phyloP scores from a whole-genome alignment of 805 yeast species.

The Metschnikowia santaceciliae region DNA sequence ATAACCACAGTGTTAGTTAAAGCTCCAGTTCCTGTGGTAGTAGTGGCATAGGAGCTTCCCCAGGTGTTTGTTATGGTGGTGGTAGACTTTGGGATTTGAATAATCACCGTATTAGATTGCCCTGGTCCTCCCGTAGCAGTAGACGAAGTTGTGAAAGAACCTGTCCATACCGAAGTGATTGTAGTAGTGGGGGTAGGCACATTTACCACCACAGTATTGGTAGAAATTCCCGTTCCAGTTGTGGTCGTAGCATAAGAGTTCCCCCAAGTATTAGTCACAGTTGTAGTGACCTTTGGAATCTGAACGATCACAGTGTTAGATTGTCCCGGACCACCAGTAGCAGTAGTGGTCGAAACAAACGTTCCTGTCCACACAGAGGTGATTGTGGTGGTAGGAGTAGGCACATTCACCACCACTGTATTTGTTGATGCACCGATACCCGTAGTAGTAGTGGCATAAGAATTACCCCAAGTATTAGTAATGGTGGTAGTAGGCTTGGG shows the following conservation, averaged over 20 bases:
- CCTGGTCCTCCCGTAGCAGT: too few species aligned
- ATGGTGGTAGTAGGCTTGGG: slow-evolving; percentile 16
- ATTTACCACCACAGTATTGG: slow-evolving; percentile 10
- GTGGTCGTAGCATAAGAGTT: slow-evolving; percentile 10
- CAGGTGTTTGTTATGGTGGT: slow-evolving; percentile 15
- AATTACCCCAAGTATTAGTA: slow-evolving; percentile 14
- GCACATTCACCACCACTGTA: slow-evolving; percentile 14
- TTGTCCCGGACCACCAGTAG: too few species aligned
- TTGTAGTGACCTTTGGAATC: slow-evolving; percentile 16
- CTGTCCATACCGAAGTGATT: slow-evolving; percentile 13
- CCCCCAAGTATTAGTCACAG: slow-evolving; percentile 15
- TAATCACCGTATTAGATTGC: slow-evolving; percentile 5
- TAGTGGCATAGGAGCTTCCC: slow-evolving; percentile 9
- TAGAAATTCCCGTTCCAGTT: neutral
- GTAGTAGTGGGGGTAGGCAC: slow-evolving; percentile 11
- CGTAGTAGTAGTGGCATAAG: slow-evolving; percentile 8
- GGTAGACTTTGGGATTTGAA: slow-evolving; percentile 18
- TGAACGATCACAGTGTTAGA: slow-evolving; percentile 10
- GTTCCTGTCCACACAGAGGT: slow-evolving; percentile 13
- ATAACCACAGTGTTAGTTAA: slow-evolving; percentile 8
- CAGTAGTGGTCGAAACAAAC: neutral
- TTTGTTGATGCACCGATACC: neutral
- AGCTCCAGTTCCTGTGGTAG: neutral
- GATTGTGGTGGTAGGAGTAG: slow-evolving; percentile 6
- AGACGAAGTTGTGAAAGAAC: neutral